Conservation (phyloP, 2,329 filamentous ascomycete species). For the Claviceps sp. region DNA sequence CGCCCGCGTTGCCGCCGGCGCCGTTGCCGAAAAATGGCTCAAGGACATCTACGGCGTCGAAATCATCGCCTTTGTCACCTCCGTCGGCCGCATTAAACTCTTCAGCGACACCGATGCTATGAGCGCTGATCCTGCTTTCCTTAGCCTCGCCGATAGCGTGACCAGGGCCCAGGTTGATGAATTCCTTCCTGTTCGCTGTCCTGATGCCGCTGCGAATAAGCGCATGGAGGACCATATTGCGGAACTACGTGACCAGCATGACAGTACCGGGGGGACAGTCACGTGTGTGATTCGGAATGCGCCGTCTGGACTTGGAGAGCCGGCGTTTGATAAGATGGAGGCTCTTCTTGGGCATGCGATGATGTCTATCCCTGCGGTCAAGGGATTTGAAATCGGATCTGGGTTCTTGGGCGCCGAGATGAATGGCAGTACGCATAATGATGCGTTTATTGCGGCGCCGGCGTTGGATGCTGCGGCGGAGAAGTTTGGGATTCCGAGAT, state of each 20-base stretch:
- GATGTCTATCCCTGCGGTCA: slow-evolving; percentile 87
- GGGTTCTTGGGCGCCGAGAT: slow-evolving; percentile 82
- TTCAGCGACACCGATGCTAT: slow-evolving; percentile 23
- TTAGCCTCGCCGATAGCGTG: slow-evolving; percentile 58
- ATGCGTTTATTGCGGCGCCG: slow-evolving; percentile 37
- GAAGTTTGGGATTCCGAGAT: slow-evolving; percentile 32
- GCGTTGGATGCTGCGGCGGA: slow-evolving; percentile 32
- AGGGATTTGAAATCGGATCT: slow-evolving; percentile 90
- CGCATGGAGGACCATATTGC: slow-evolving; percentile 73
- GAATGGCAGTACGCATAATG: slow-evolving; percentile 83
- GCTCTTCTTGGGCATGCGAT: slow-evolving; percentile 85
- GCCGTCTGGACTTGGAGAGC: slow-evolving; percentile 80
- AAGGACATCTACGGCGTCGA: slow-evolving; percentile 68
- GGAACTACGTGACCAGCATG: slow-evolving; percentile 61
- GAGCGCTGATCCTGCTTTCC: slow-evolving; percentile 70
- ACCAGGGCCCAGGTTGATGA: slow-evolving; percentile 66
- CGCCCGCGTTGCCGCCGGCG: slow-evolving; percentile 78
- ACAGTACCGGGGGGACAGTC: slow-evolving; percentile 90
- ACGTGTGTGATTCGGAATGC: slow-evolving; percentile 85
- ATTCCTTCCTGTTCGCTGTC: slow-evolving; percentile 79
- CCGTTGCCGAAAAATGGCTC: slow-evolving; percentile 89
- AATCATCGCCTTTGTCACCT: slow-evolving; percentile 82
- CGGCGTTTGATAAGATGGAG: slow-evolving; percentile 91
- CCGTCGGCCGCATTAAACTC: slow-evolving; percentile 50
- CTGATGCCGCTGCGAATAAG: slow-evolving; percentile 47